Conservation (phyloP, 2,329 filamentous ascomycete species). For the Domatiomyces catenatus region DNA sequence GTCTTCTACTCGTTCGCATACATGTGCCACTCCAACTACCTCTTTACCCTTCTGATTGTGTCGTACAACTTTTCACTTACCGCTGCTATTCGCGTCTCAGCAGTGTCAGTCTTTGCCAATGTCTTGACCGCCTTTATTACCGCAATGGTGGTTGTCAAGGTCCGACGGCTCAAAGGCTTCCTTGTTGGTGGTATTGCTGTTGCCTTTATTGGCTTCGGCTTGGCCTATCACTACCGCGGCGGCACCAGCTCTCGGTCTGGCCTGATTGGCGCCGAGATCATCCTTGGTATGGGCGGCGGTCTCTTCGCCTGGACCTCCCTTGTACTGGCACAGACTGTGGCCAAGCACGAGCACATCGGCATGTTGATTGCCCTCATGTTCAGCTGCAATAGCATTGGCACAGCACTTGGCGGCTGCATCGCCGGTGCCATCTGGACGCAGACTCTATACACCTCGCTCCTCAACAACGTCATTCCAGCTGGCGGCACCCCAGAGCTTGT, state of each 20-base stretch:
- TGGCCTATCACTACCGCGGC: conserved; percentile 46
- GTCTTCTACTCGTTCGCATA: conserved; percentile 40
- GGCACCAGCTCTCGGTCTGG: conserved; percentile 34
- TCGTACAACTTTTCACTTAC: conserved; percentile 43
- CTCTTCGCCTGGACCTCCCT: conserved; percentile 40
- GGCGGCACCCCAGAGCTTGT: too few relatives aligned
- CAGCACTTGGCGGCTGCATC: conserved; percentile 28
- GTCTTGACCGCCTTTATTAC: conserved; percentile 42
- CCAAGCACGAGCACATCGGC: conserved; percentile 40
- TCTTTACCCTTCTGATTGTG: conserved; percentile 46
- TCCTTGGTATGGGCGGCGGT: conserved; percentile 47
- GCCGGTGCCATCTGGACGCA: conserved; percentile 32
- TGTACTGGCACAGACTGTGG: conserved; percentile 33
- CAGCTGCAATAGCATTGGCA: conserved; percentile 30
- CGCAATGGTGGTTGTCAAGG: conserved; percentile 39
- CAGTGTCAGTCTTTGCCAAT: conserved; percentile 41
- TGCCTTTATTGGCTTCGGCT: conserved; percentile 47
- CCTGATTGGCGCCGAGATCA: conserved; percentile 46
- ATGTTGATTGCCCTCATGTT: conserved; percentile 39
- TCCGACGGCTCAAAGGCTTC: conserved; percentile 45
- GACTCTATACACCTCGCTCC: conserved; percentile 23
- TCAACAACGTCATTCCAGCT: neutral
- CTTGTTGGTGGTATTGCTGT: conserved; percentile 44
- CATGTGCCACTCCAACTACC: conserved; percentile 48
- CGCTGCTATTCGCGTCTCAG: conserved; percentile 42